Percentiles rank a stretch among this genome's conserved stretches.
Conservation (phyloP, 305 asterid species). For the Vinca major region DNA sequence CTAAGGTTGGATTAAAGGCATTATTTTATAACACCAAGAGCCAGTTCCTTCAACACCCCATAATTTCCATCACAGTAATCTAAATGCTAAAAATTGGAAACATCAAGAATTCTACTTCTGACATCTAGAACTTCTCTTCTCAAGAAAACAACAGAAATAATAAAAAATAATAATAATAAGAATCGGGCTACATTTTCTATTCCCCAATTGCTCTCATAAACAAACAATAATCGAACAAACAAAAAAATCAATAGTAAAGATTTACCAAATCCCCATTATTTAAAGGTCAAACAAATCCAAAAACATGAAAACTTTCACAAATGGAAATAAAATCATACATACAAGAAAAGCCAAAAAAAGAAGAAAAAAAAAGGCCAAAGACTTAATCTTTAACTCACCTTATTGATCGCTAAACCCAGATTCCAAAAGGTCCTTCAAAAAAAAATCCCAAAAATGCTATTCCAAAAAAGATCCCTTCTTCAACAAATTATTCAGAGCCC, state of each 20-base stretch:
- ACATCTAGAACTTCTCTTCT: slow-evolving; percentile 4
- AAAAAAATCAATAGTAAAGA: neutral
- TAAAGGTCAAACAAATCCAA: neutral
- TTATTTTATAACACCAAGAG: too few species aligned
- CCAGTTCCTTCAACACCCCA: neutral
- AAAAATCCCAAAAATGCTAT: slow-evolving; percentile 19
- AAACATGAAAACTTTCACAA: neutral
- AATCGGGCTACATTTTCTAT: neutral
- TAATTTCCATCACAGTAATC: neutral
- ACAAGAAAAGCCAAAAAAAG: neutral
- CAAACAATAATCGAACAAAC: neutral
- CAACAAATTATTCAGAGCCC: neutral
- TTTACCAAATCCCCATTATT: neutral
- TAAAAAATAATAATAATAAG: too few species aligned
- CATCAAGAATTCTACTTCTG: neutral
- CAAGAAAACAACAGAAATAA: neutral
- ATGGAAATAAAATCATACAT: neutral
- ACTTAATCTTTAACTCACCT: slow-evolving; percentile 28
- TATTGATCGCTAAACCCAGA: slow-evolving; percentile 25
- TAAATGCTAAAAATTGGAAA: neutral
- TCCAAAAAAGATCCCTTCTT: neutral
- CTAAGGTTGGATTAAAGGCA: too few species aligned
- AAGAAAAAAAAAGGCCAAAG: neutral
- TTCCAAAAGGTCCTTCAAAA: slow-evolving; percentile 10
- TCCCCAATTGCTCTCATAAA: neutral